A percentile compares a stretch with the other conserved stretches of the same genome.
phyloP scores from a whole-genome alignment of 345 rosid genomes.

The Geranium brycei region DNA sequence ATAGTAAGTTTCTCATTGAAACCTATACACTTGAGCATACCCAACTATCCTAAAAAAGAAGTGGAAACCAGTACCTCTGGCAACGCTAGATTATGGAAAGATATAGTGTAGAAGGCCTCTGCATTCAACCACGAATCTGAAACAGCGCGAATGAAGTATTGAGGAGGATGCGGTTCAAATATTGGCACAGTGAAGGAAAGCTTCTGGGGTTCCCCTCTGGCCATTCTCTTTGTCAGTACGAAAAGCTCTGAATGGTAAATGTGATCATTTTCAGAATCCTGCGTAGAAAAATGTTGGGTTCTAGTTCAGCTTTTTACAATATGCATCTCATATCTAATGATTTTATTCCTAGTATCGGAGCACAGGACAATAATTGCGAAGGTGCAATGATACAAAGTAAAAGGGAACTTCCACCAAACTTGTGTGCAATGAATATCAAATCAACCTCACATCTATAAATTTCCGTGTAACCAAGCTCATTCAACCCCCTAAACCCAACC shows the following conservation, averaged over 20 bases:
- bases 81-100: slow-evolving; percentile 72
- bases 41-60: neutral
- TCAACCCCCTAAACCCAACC: neutral
- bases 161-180: slow-evolving; percentile 98
- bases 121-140: slow-evolving; percentile 98
- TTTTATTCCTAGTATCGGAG: neutral
- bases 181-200: slow-evolving; percentile 91
- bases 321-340: neutral
- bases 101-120: slow-evolving; percentile 80
- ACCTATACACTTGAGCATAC: neutral
- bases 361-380: too few species aligned
- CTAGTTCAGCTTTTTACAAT: slow-evolving; percentile 6
- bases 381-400: too few species aligned
- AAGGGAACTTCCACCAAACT: too few species aligned
- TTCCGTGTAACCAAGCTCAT: neutral
- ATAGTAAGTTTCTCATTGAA: neutral
- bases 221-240: slow-evolving; percentile 73
- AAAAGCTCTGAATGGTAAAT: slow-evolving; percentile 94
- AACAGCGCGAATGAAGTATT: slow-evolving; percentile 85
- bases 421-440: too few species aligned
- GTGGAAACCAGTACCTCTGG: slow-evolving; percentile 52
- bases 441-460: too few species aligned
- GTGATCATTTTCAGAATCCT: slow-evolving; percentile 96
- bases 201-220: slow-evolving; percentile 78
- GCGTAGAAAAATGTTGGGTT: slow-evolving; percentile 11